Evolutionary conservation across 805 yeast genomes (phyloP).

Genomic region (Candida insectalens): DNA sequence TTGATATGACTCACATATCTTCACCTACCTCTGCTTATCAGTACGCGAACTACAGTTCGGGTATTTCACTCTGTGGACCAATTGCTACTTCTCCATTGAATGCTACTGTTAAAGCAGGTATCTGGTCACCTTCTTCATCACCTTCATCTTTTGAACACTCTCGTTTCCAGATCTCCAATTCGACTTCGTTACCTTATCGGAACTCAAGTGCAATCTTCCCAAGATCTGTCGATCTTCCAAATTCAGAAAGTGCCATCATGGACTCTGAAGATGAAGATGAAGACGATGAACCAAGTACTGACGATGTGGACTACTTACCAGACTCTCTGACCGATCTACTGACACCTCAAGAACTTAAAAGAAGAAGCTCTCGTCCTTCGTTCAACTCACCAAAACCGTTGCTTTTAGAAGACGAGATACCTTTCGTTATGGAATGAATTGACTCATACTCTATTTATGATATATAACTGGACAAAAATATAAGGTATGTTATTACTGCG

Average conservation of each 20-base stretch:
- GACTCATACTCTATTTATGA: not conserved
- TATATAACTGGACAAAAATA: too few species aligned
- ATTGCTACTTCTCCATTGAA: conserved; percentile 17
- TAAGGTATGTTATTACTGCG: too few species aligned
- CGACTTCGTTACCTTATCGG: not conserved
- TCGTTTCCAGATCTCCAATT: not conserved
- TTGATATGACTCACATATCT: too few species aligned
- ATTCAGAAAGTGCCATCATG: conserved; percentile 1
- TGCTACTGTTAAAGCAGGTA: too few species aligned
- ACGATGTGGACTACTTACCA: conserved; percentile 68
- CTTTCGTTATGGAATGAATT: conserved; percentile 2
- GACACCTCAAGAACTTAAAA: conserved; percentile 66
- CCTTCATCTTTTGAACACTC: not conserved
- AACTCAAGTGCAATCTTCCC: too few species aligned
- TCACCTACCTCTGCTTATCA: too few species aligned
- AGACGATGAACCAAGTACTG: conserved; percentile 21
- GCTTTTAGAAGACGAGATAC: not conserved
- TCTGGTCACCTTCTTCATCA: conserved; percentile 12
- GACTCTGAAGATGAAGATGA: conserved; percentile 23
- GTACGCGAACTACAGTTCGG: too few species aligned
- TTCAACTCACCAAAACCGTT: conserved; percentile 1
- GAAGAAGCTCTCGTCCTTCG: conserved; percentile 49
- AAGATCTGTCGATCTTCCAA: not conserved
- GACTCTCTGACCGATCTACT: conserved; percentile 69
- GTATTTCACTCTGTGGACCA: conserved; percentile 4